Conservation (phyloP, 2,329 filamentous ascomycete species). For the Pyrenophora seminiperda region DNA sequence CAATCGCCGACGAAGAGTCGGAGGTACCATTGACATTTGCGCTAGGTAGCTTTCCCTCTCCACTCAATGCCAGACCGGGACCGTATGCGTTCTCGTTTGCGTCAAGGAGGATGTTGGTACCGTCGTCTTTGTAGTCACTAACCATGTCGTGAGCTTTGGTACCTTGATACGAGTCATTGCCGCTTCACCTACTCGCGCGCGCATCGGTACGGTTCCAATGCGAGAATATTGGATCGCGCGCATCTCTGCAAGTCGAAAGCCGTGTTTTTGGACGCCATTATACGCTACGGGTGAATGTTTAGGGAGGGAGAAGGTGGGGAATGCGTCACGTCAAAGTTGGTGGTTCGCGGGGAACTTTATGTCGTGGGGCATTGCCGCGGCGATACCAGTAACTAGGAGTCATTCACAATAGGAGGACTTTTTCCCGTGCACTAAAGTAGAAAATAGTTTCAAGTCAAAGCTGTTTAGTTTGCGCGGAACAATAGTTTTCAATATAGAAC, state of each 20-base stretch:
- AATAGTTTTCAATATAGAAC: no score
- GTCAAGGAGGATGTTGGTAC: slow-evolving; percentile 92
- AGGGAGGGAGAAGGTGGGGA: background rate
- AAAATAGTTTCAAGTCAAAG: no score
- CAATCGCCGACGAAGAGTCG: slow-evolving; percentile 52
- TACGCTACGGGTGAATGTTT: background rate
- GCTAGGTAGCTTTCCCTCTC: slow-evolving; percentile 55
- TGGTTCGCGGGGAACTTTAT: slow-evolving; percentile 37
- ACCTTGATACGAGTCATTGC: slow-evolving; percentile 10
- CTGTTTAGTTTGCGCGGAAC: no score
- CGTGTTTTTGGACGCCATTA: slow-evolving; percentile 36
- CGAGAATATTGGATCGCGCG: slow-evolving; percentile 59
- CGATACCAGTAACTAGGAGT: slow-evolving; percentile 30
- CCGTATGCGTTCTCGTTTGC: slow-evolving; percentile 98
- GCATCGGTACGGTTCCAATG: slow-evolving; percentile 60
- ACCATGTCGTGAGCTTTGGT: slow-evolving; percentile 19
- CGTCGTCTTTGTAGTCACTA: slow-evolving; percentile 98
- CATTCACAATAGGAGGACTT: slow-evolving; percentile 1
- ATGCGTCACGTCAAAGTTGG: slow-evolving; percentile 3
- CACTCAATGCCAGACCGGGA: slow-evolving; percentile 68
- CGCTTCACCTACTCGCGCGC: slow-evolving; percentile 56
- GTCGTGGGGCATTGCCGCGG: slow-evolving; percentile 27
- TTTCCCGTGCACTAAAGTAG: background rate
- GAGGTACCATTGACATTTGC: slow-evolving; percentile 49
- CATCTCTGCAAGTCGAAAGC: slow-evolving; percentile 57